Evolutionary conservation across 2,329 filamentous ascomycete genomes (phyloP), one percentile per base, ranked within the genome.

Genomic region (Sarocladiaceae sp.): DNA sequence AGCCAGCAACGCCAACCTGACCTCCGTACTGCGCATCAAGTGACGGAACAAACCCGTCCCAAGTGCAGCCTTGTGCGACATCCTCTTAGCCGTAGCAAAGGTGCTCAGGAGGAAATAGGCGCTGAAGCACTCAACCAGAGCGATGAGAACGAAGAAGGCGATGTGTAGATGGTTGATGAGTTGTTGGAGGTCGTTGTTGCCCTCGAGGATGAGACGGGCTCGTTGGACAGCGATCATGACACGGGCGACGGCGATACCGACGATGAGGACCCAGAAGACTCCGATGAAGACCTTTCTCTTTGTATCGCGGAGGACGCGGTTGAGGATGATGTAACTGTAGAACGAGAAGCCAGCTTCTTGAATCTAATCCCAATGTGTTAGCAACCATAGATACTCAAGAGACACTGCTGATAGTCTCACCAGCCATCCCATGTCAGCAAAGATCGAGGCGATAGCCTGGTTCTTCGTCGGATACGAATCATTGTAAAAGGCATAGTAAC

Each of bases 241-340:
- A 42, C 80, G 75, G 35, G 83, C 72, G 0, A 74, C 64, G 2
- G 66, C 61, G 33, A 83, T 78, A 10, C 80, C 66, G 1, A 74
- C 66, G 31, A 85, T 66, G 55, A 85, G 79, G 3, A 74, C 75
- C 56, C 81, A 84, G 57, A 84, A 79, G 4, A 84, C 71, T 3
- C 63, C 62, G 35, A 75, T 70, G 54, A 81, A 82, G 3, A 77
- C 65, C 2, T 69, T 62, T 55, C 65, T 63, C 15, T 60, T 60
- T n/a, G 57, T 58, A 49, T 74, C 71, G 52, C 71, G 72, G 0
- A 82, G 65, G n/a, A 80, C 71, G 25, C 75, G 71, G 15, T 69
- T 72, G 0, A 82, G 67, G 52, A 79, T 78, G 31, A 78, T 68
- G 58, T 78, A 81, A 52, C 78, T 79, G 50, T 74, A 75, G 48